Percentiles rank a stretch among this genome's conserved stretches.
These are phyloP conservation scores for Cercospora citrullina DNA, from an alignment of 2,329 filamentous ascomycete genomes.

Conservation along the genomic window DNA sequence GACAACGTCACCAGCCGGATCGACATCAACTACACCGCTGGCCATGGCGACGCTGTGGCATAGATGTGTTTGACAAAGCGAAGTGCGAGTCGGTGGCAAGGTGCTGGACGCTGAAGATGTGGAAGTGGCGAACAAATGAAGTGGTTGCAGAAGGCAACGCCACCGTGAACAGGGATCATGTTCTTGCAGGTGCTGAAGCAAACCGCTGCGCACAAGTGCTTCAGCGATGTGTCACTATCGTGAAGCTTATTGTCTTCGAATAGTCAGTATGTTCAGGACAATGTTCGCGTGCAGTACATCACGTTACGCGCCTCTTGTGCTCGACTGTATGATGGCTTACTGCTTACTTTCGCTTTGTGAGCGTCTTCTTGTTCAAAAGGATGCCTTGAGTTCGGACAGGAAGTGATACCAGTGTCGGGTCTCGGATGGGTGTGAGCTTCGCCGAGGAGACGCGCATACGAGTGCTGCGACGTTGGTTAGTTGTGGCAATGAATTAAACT, in stretches of 20 bases:
- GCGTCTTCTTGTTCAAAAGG: too few relatives aligned
- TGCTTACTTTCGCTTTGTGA: too few relatives aligned
- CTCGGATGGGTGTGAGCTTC: too few relatives aligned
- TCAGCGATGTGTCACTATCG: too few relatives aligned
- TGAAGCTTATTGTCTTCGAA: too few relatives aligned
- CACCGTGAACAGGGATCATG: neutral
- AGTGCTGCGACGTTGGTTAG: neutral
- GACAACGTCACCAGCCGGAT: slow-evolving; percentile 41
- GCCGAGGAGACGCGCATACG: slow-evolving; percentile 16
- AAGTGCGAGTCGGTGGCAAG: neutral
- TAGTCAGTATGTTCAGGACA: too few relatives aligned
- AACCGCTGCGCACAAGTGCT: neutral
- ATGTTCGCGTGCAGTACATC: too few relatives aligned
- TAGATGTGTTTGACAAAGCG: too few relatives aligned
- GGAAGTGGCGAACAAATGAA: neutral
- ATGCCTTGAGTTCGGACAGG: too few relatives aligned
- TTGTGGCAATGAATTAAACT: neutral
- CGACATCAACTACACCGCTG: slow-evolving; percentile 26
- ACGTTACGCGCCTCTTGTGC: too few relatives aligned
- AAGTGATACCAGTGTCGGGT: too few relatives aligned
- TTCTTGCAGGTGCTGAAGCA: neutral
- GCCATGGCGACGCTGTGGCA: neutral
- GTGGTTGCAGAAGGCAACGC: neutral
- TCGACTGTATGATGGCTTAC: too few relatives aligned
- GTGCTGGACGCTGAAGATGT: neutral